These are phyloP conservation scores for Tolypocladium paradoxum DNA, from an alignment of 2,329 filamentous ascomycete species.

Conservation along the genomic window DNA sequence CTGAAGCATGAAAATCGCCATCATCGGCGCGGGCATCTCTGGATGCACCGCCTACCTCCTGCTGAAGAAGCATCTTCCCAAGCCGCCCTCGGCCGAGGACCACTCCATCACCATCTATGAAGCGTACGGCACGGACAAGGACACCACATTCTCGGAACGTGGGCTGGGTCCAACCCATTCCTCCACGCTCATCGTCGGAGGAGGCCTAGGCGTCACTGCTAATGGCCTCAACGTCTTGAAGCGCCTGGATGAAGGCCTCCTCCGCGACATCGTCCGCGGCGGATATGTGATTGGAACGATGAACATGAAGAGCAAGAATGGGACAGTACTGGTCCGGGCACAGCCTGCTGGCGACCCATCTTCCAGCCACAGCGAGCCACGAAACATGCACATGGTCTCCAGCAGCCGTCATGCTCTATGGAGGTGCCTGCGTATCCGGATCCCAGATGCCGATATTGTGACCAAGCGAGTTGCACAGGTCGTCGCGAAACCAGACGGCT, in stretches of 20 bases:
- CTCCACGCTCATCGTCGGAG: slow-evolving; percentile 13
- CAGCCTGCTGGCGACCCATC: slow-evolving; percentile 4
- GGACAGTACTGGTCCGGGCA: slow-evolving; percentile 9
- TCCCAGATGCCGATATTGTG: slow-evolving; percentile 10
- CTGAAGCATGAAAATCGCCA: slow-evolving; percentile 12
- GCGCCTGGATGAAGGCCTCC: slow-evolving; percentile 11
- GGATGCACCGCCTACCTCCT: slow-evolving; percentile 14
- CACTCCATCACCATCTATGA: slow-evolving; percentile 14
- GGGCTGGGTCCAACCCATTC: slow-evolving; percentile 11
- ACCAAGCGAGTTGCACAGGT: slow-evolving; percentile 11
- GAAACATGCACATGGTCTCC: slow-evolving; percentile 9
- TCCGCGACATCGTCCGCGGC: slow-evolving; percentile 10
- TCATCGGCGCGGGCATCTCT: slow-evolving; percentile 15
- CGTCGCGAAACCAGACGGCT: slow-evolving; percentile 5
- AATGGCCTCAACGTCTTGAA: slow-evolving; percentile 14
- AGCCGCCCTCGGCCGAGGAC: neutral
- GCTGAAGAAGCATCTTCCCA: slow-evolving; percentile 11
- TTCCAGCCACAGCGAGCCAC: neutral
- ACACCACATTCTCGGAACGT: slow-evolving; percentile 7
- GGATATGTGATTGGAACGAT: slow-evolving; percentile 11
- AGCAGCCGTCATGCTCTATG: slow-evolving; percentile 14
- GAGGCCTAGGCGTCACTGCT: slow-evolving; percentile 12
- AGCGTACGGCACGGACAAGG: slow-evolving; percentile 10
- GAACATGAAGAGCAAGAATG: slow-evolving; percentile 13
- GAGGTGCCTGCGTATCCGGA: slow-evolving; percentile 10